Evolutionary conservation across 345 rosid species (phyloP).

Genomic region (Corymbia maculata): DNA sequence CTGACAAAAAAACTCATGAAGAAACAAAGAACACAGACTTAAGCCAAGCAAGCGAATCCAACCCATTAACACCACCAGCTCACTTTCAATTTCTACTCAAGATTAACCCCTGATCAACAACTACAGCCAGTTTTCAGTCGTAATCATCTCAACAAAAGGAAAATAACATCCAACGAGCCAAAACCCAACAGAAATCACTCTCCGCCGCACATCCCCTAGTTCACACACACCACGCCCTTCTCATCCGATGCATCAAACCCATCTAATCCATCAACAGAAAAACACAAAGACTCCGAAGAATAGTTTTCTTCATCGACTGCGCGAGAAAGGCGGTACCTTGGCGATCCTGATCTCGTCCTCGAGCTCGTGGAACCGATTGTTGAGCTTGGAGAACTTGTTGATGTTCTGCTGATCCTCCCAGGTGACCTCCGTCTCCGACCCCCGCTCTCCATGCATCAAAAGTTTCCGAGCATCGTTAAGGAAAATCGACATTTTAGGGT

Average conservation of each 20-base stretch:
- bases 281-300: not conserved
- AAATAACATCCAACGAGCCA: not conserved
- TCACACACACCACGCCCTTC: not conserved
- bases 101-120: not conserved
- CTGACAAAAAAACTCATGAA: not conserved
- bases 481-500: not conserved
- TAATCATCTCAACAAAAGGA: not conserved
- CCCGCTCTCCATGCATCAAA: conserved; percentile 25
- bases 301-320: not conserved
- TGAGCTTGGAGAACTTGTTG: conserved; percentile 71
- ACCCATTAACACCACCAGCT: not conserved
- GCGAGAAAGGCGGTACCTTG: conserved; percentile 32
- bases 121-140: not conserved
- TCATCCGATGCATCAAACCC: not conserved
- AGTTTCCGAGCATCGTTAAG: not conserved
- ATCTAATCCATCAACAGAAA: not conserved
- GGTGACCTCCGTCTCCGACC: conserved; percentile 84
- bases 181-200: not conserved
- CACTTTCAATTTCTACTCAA: not conserved
- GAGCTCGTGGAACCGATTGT: conserved; percentile 82
- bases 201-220: not conserved
- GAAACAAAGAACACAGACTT: not conserved
- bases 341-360: conserved; percentile 72
- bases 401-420: conserved; percentile 99
- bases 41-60: not conserved